phyloP scores from a whole-genome alignment of 495 filamentous ascomycete species.

The Neurospora hispaniola region DNA sequence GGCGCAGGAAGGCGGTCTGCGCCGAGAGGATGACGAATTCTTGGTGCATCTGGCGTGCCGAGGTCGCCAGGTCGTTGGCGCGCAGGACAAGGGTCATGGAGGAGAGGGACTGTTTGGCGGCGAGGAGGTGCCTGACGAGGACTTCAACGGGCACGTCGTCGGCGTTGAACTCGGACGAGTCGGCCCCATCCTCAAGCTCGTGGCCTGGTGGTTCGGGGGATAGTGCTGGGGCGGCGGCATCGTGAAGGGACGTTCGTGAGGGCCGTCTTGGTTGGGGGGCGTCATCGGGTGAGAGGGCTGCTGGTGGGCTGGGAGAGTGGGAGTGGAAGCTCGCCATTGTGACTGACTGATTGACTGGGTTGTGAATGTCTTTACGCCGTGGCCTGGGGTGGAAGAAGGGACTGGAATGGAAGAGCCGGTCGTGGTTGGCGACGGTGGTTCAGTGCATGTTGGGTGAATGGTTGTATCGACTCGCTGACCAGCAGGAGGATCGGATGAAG shows the following conservation, averaged over 20 bases:
- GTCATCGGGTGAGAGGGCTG: background rate
- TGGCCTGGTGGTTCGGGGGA: slow-evolving; percentile 2
- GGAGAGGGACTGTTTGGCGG: slow-evolving; percentile 83
- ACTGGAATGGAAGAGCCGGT: background rate
- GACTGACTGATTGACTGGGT: background rate
- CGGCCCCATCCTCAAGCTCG: slow-evolving; percentile 5
- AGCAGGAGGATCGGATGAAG: background rate
- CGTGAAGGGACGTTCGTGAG: background rate
- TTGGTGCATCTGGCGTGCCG: slow-evolving; percentile 65
- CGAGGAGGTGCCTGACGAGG: slow-evolving; percentile 71
- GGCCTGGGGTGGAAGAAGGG: background rate
- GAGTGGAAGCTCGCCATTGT: background rate
- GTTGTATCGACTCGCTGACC: background rate
- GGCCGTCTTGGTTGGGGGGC: background rate
- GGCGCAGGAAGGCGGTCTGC: slow-evolving; percentile 64
- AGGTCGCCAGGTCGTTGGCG: slow-evolving; percentile 76
- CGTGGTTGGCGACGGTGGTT: background rate
- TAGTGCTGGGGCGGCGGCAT: slow-evolving; percentile 4
- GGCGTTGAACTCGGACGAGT: slow-evolving; percentile 13
- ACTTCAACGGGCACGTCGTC: slow-evolving; percentile 49
- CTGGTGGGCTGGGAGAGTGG: background rate
- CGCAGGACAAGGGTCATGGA: slow-evolving; percentile 75
- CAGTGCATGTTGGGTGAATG: background rate
- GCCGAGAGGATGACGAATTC: slow-evolving; percentile 69
- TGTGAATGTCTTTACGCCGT: background rate